These are phyloP conservation scores for Phylloporus arenicola DNA, from an alignment of 768 basidiomycete genomes.

Conservation along the genomic window DNA sequence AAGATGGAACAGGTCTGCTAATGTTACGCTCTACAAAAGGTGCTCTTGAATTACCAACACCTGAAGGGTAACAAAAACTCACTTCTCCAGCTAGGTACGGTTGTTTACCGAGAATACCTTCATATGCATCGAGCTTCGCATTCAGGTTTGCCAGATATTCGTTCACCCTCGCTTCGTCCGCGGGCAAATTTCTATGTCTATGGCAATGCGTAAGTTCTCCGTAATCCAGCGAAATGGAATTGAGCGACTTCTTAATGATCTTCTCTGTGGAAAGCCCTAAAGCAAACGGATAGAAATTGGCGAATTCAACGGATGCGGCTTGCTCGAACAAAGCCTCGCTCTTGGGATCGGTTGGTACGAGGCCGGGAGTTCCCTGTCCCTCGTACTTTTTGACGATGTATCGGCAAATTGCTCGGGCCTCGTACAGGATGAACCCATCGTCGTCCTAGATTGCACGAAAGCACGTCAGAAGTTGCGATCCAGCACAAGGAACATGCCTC, in stretches of 20 bases:
- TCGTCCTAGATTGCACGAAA: constrained; percentile 18
- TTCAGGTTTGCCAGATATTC: constrained; percentile 24
- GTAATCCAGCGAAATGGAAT: constrained; percentile 8
- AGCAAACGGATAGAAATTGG: constrained; percentile 48
- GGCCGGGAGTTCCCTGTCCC: constrained; percentile 16
- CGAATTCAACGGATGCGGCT: constrained; percentile 17
- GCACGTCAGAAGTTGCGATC: background rate
- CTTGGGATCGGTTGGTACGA: constrained; percentile 14
- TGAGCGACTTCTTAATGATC: constrained; percentile 44
- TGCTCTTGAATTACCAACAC: background rate
- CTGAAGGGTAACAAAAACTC: constrained; percentile 6
- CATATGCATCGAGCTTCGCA: constrained; percentile 45
- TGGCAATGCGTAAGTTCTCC: constrained; percentile 1
- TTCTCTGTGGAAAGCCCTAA: constrained; percentile 40
- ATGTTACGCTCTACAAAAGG: constrained; percentile 33
- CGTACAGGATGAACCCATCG: constrained; percentile 28
- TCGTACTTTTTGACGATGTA: constrained; percentile 29
- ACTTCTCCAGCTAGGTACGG: constrained; percentile 56
- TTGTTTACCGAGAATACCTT: constrained; percentile 47
- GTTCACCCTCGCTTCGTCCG: constrained; percentile 22
- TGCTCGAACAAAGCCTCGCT: constrained; percentile 19
- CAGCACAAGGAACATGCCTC: background rate
- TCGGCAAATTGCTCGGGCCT: constrained; percentile 26
- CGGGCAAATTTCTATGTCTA: constrained; percentile 6
- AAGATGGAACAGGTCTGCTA: constrained; percentile 44